phyloP scores from a whole-genome alignment of 805 yeast genomes.

The Scheffersomyces stipitis region DNA sequence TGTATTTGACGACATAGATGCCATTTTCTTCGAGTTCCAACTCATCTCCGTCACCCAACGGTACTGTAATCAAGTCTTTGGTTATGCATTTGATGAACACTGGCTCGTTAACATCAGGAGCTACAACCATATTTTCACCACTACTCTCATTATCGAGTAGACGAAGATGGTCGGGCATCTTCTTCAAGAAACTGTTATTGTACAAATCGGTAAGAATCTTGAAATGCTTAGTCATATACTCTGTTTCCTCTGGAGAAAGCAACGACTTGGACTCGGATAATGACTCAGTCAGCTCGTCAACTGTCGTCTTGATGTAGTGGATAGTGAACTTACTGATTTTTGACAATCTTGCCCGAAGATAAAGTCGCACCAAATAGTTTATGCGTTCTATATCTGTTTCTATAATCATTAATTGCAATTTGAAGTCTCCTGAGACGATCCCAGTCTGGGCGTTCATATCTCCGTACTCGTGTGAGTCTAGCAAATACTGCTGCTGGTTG shows the following conservation, averaged over 20 bases:
- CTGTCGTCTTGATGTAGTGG: constrained; percentile 47
- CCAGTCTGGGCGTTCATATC: constrained; percentile 46
- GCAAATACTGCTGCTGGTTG: constrained; percentile 68
- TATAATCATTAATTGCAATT: constrained; percentile 76
- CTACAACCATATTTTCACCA: constrained; percentile 68
- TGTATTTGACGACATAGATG: constrained; percentile 73
- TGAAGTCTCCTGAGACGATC: constrained; percentile 33
- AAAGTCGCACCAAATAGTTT: constrained; percentile 76
- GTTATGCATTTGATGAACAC: constrained; percentile 58
- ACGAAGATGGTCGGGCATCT: constrained; percentile 67
- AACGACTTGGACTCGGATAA: no score
- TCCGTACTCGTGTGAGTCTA: constrained; percentile 75
- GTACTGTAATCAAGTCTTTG: constrained; percentile 23
- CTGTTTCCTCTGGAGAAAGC: constrained; percentile 48
- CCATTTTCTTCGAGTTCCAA: constrained; percentile 55
- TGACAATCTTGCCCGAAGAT: constrained; percentile 70
- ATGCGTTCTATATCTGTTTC: constrained; percentile 91
- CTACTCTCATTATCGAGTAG: constrained; percentile 71
- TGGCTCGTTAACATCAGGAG: constrained; percentile 73
- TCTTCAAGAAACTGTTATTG: constrained; percentile 61
- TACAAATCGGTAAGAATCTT: constrained; percentile 64
- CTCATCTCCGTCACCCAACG: constrained; percentile 27
- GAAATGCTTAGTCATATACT: constrained; percentile 68
- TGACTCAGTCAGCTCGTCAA: constrained; percentile 7
- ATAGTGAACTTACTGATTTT: constrained; percentile 74